Base-by-base conservation (phyloP, 2,329 filamentous ascomycete genomes). In the Aspergillus pseudoviridinutans region DNA sequence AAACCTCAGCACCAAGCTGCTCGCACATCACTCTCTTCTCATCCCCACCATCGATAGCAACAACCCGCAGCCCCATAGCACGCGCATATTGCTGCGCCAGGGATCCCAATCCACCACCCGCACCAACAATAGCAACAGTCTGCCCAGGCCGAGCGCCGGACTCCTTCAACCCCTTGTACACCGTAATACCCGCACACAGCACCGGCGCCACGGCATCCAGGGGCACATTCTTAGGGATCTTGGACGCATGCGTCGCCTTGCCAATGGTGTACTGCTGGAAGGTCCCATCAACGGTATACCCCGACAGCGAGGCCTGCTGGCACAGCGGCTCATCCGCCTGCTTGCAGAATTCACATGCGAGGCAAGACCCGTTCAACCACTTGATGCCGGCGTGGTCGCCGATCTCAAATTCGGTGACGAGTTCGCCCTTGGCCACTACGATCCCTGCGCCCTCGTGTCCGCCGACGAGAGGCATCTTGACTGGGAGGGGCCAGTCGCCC, bases 41-140 rank as follows among this genome's bases (percentile, higher is more conserved):
- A 2, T 85, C 84, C 50, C 92, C 92, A 51, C 84, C 85, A 68
- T 96, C 92, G 64, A 96, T 91, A 65, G 88, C 91, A 68, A 96
- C 87, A 64, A 86, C 80, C 63, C 87, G 81, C 54, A 96, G 78
- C 58, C 92, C 91, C 92, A 97, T 96, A 41, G 92, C 92, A 74
- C 87, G 89, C 54, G 90, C 91, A 77, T 95, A 96, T 78, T 96
- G 92, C 64, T 89, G 82, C 22, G 90, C 91, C 64, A 95, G 79
- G 55, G 83, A 86, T 29, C 91, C 91, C 53, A 96, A 83, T 68
- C 91, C 90, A 75, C 71, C 71, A 29, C 71, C 71, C 1, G 69
- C 66, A 1, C 71, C 71, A 5, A 69, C 55, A 17, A 74, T 58
- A 2, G 60, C 69, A 25, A 73, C 53, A 54, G 63, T 66, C 51